Evolutionary conservation across 257 asterid genomes (phyloP), one percentile per base, ranked within the genome.

Genomic region (Ilex asprella): DNA sequence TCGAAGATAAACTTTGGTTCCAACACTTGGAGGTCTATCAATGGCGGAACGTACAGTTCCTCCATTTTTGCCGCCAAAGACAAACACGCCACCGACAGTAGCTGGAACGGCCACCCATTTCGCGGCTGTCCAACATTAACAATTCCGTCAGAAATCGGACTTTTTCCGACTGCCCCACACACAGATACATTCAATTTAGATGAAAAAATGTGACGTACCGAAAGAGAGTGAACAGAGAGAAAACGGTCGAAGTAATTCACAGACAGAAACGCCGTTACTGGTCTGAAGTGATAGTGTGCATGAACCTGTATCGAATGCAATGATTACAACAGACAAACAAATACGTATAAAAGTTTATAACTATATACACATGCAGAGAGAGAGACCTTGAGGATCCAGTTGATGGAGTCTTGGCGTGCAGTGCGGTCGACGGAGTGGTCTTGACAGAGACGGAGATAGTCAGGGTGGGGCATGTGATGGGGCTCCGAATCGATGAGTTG

Each of bases 31-130:
- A 84, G 61, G 56, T 79, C 86, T 55, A 79, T 8, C 27, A 81
- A 77, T 61, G 54, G 57, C 0, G 91, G 91, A 30, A 64, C 79
- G 57, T 59, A 2, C 21, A 51, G 16, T 60, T 82, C 92, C 70
- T 82, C 86, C 84, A 84, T 73, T 61, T 81, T 84, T 61, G 92
- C 78, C 35, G 92, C 88, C 31, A 82, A 64, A 0, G 86, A 75
- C 11, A 84, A 56, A 55, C 92, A 84, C 47, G 88, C 78, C 60
- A 75, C 66, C 5, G 81, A 66, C 46, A 82, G 62, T 16, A 84
- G 81, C 72, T 71, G 84, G 61, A 79, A 79, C 10, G 82, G 62
- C 91, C 91, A 81, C 44, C 81, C 72, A 6, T 73, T 59, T 59
- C 63, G 78, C 79, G 75, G 49, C 50, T 44, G 50, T 44, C 9